Conservation (phyloP, 441 rosid genomes). For the Pelargonium myrrhifolium region DNA sequence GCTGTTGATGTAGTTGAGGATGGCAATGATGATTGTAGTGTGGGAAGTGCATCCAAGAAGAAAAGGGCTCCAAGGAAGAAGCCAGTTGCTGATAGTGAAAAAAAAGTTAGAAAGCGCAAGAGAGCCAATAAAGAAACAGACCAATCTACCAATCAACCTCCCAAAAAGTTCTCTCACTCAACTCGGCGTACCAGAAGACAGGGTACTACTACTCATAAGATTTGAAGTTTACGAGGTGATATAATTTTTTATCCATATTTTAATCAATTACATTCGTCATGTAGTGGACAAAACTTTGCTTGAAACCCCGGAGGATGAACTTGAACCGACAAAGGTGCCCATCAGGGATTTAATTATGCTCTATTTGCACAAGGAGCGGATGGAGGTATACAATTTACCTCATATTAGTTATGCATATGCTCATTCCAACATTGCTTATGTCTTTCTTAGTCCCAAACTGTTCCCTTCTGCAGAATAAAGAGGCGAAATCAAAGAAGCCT, state of each 20-base stretch:
- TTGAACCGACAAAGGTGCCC: slow-evolving; percentile 46
- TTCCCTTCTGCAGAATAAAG: slow-evolving; percentile 46
- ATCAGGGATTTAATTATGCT: slow-evolving; percentile 65
- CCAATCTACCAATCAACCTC: slow-evolving; percentile 33
- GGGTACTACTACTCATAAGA: slow-evolving; percentile 28
- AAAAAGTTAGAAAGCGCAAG: slow-evolving; percentile 38
- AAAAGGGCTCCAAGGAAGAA: slow-evolving; percentile 34
- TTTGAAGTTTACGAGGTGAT: slow-evolving; percentile 1
- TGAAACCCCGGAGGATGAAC: slow-evolving; percentile 67
- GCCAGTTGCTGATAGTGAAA: slow-evolving; percentile 26
- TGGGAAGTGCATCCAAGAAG: slow-evolving; percentile 24
- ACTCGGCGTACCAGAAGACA: slow-evolving; percentile 55
- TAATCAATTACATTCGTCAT: slow-evolving; percentile 11
- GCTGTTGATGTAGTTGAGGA: slow-evolving; percentile 28
- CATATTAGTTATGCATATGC: background rate
- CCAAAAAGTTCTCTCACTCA: slow-evolving; percentile 66
- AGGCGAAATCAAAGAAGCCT: slow-evolving; percentile 34
- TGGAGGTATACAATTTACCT: slow-evolving; percentile 34
- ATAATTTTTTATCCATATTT: slow-evolving; percentile 4
- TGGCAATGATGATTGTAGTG: slow-evolving; percentile 23
- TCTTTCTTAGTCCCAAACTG: slow-evolving; percentile 10
- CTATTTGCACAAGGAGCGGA: slow-evolving; percentile 55
- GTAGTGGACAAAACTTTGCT: slow-evolving; percentile 62
- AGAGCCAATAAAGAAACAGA: slow-evolving; percentile 30
- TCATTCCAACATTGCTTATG: background rate